Evolutionary conservation across 768 basidiomycete species (phyloP).

Genomic region (Suillus luteus): DNA sequence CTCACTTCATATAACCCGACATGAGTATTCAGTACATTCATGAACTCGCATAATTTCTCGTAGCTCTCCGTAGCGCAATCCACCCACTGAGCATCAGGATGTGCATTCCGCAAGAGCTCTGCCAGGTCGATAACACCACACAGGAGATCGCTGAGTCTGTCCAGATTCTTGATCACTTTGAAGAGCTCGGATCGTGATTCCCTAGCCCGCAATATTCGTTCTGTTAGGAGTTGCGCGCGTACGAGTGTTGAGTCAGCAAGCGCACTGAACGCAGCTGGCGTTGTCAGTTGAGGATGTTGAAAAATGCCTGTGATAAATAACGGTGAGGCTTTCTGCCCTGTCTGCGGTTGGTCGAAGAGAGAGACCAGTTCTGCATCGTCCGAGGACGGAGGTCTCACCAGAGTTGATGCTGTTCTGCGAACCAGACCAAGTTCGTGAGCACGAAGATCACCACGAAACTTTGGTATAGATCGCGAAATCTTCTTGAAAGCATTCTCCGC

Average conservation of each 20-base stretch:
- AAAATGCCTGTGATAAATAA: slow-evolving; percentile 79
- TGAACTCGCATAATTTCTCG: slow-evolving; percentile 91
- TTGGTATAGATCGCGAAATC: slow-evolving; percentile 35
- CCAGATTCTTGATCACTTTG: slow-evolving; percentile 92
- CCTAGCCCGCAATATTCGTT: slow-evolving; percentile 75
- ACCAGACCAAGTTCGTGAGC: slow-evolving; percentile 27
- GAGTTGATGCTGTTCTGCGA: slow-evolving; percentile 39
- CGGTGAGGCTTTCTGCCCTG: slow-evolving; percentile 38
- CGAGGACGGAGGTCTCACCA: slow-evolving; percentile 53
- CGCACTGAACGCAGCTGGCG: slow-evolving; percentile 66
- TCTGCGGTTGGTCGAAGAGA: slow-evolving; percentile 69
- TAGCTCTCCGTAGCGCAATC: slow-evolving; percentile 85
- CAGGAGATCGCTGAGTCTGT: slow-evolving; percentile 92
- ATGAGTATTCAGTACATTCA: slow-evolving; percentile 97
- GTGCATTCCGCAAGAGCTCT: slow-evolving; percentile 90
- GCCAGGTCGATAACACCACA: slow-evolving; percentile 97
- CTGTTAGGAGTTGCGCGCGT: slow-evolving; percentile 80
- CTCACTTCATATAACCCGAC: slow-evolving; percentile 86
- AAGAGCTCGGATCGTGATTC: slow-evolving; percentile 74
- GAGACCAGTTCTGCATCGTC: slow-evolving; percentile 69
- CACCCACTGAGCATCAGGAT: slow-evolving; percentile 86
- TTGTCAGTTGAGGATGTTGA: slow-evolving; percentile 69
- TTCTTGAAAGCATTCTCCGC: slow-evolving; percentile 44
- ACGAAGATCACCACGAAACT: slow-evolving; percentile 46
- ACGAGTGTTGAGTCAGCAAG: slow-evolving; percentile 79